A percentile compares a stretch with the other conserved stretches of the same genome.
Evolutionary conservation across 257 asterid species (phyloP).

Genomic region (Plantago ovata): DNA sequence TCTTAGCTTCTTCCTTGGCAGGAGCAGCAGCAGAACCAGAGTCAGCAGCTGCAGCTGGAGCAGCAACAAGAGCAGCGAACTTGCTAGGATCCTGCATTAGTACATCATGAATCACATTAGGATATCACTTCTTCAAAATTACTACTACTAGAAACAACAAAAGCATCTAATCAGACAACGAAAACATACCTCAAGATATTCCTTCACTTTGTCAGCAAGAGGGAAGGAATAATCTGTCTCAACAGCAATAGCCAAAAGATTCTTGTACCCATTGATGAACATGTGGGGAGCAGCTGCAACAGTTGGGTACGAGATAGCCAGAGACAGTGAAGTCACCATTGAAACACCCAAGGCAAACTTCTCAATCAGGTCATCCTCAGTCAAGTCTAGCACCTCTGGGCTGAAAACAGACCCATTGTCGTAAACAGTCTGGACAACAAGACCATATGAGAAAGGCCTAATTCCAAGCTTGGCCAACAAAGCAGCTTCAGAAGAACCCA

Average conservation of each 20-base stretch:
- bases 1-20: conserved; percentile 56
- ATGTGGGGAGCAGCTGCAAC: conserved; percentile 92
- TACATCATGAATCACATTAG: background rate
- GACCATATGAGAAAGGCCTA: conserved; percentile 92
- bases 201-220: conserved; percentile 83
- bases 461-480: conserved; percentile 87
- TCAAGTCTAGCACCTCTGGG: conserved; percentile 81
- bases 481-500: conserved; percentile 97
- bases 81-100: conserved; percentile 68
- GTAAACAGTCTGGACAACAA: conserved; percentile 56
- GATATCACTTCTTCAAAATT: too few species aligned
- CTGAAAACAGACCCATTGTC: conserved; percentile 89
- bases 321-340: conserved; percentile 60
- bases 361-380: conserved; percentile 76
- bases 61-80: conserved; percentile 62
- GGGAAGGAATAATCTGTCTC: conserved; percentile 86
- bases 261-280: conserved; percentile 81
- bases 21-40: conserved; percentile 47
- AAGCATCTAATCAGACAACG: background rate
- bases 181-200: conserved; percentile 58
- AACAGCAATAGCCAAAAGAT: conserved; percentile 63
- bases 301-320: conserved; percentile 81
- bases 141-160: background rate
- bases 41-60: conserved; percentile 44
- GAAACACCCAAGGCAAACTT: conserved; percentile 82